Evolutionary conservation across 1,139 yeast genomes (phyloP), one percentile per base, ranked within the genome.

Genomic region (Blastobotrys elegans): DNA sequence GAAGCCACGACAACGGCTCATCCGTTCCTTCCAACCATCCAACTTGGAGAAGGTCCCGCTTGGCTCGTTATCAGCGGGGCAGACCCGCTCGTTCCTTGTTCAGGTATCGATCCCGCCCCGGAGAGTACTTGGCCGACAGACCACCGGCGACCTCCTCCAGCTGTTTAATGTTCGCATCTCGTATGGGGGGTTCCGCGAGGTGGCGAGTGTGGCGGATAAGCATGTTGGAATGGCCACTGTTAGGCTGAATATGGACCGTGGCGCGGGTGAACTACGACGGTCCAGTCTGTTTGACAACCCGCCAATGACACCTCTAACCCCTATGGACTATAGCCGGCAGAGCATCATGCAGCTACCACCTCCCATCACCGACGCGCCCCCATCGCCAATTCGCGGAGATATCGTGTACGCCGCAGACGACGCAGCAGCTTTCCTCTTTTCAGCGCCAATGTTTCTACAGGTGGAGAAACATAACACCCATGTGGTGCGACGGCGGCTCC

Each of bases 401-500:
- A 38, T 54, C 11, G 40, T 55, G 31, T 47, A 44, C 37, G 50
- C 53, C 3, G 40, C 27, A 16, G 50, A 36, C 27, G 40, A 24
- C 20, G 20, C 37, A 46, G 26, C 27, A 39, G 22, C 44, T 18
- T 2, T 14, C 13, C 11, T 42, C 16, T 24, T 43, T 16, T 22
- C 41, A 4, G 44, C 46, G 29, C 56, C 56, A 13, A 29, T 53
- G 31, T 53, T 50, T 34, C 44, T 54, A 20, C 50, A 58, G 5
- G 47, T 48, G 13, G 53, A 51, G 14, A 48, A 43, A 31, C 56
- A 51, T n/a, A 51, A 49, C 30, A 36, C 54, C 2, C 53, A 46
- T 8, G 58, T 60, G 6, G 57, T 53, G 5, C 49, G 50, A 29
- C 54, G 63, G 13, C 49, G 60, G 17, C 51, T 59, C 16, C 59